Evolutionary conservation across 225 moss, liverwort and hornwort genomes (phyloP), one percentile per base, ranked within the genome.

Genomic region (Pseudoscleropodium purum): DNA sequence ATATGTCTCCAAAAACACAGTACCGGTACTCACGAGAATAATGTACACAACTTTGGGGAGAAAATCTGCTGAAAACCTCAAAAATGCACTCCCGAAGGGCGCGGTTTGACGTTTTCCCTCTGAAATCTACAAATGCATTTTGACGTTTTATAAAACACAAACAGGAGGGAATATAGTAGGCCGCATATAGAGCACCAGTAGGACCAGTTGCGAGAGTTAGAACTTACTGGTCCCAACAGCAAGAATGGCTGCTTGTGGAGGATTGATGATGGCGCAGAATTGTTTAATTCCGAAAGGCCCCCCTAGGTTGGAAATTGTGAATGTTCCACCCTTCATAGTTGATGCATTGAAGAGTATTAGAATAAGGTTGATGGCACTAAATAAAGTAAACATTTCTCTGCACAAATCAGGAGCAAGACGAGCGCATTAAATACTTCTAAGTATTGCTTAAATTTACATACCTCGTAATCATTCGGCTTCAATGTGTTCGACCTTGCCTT

Each of bases 221-320:
- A 73, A 90, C 93, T 89, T 92, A 97, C 97, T 94, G 69, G 95
- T 95, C 84, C 98, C 97, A 86, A 99, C 95, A 62, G 97, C 97
- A 91, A 99, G 96, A 86, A 97, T 95, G 81, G 95, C 96, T 39
- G 95, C 93, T 92, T 99, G 98, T 79, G 97, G 97, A 88, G 98
- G 97, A 90, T 96, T 95, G 89, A 99, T 94, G 86, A 99, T 96
- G 36, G 98, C 97, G 90, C 93, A 96, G 89, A 99, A 97, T 81
- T 99, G 98, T 91, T 97, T 99, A 84, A 99, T 95, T 76, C 97
- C 98, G 88, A 92, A 94, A 54, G 95, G 93, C 82, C 94, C 96
- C 89, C 98, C 97, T 67, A 97, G 86, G 66, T 97, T 95, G 73
- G 97, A 94, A 86, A 99, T 92, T 66, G 97, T 95, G 86, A 99